Evolutionary conservation across 805 yeast genomes (phyloP), one percentile per base, ranked within the genome.

Genomic region (Suhomyces canberraensis): DNA sequence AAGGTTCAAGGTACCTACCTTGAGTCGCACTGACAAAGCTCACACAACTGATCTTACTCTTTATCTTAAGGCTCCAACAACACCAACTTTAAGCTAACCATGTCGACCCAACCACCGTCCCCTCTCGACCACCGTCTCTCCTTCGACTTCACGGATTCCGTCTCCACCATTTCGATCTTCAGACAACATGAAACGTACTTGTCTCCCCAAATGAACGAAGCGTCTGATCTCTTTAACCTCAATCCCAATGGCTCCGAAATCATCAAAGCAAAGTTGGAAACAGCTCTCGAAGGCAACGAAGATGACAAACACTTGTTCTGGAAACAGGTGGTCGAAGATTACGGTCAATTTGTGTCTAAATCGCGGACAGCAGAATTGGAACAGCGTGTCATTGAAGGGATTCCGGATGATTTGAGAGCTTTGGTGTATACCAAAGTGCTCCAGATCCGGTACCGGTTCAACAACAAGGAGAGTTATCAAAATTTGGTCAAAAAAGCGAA

Each of bases 371-470:
- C 17, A 13, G 44, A 41, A 13, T 40, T 63, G 19, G 66, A 61
- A 37, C 17, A 30, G 4, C 46, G 54, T 8, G 31, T 67, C 14
- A 21, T 48, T 1, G 25, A 36, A 3, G 70, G 71, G 0, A 54
- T 68, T 4, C 69, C 73, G 1, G 44, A 25, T 2, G 42, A 47
- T 2, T 44, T 60, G 30, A 48, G 71, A 28, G 48, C 58, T 3
- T 37, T 54, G n/a, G 56, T 62, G 1, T 68, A 68, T 37, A 46
- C 61, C 31, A 61, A 58, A 36, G 49, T 53, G 3, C 47, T 66
- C 33, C 61, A 60, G 36, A 54, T 66, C 2, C 50, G 54, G 33
- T 48, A 56, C 40, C 51, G 46, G 22, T 42, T 65, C 29, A 64
- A 54, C 29, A 40, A 35, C 16, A 54, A 54, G 35, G 65, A 58